These are phyloP conservation scores for Pseudogymnoascus sp. DNA, from an alignment of 2,329 filamentous ascomycete genomes.

Conservation along the genomic window DNA sequence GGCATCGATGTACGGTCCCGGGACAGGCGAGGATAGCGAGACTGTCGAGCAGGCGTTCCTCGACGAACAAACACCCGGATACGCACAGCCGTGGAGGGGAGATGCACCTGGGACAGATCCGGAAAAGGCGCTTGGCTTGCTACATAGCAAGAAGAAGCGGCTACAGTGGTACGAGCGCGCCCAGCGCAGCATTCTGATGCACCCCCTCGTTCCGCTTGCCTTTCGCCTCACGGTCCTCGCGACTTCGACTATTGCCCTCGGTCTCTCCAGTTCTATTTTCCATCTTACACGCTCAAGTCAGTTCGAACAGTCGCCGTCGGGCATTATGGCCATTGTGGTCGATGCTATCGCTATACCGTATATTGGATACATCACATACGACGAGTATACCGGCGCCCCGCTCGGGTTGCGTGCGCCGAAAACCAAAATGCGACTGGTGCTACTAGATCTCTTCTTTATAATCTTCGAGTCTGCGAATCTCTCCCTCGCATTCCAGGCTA, in stretches of 20 bases:
- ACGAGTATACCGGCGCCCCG: constrained; percentile 93
- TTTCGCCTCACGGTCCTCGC: constrained; percentile 76
- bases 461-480: constrained; percentile 95
- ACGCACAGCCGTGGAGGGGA: constrained; percentile 28
- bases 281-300: constrained; percentile 35
- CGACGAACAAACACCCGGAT: constrained; percentile 26
- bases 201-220: constrained; percentile 68
- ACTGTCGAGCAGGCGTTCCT: constrained; percentile 24
- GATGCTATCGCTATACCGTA: constrained; percentile 86
- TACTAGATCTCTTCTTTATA: constrained; percentile 92
- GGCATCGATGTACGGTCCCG: constrained; percentile 26
- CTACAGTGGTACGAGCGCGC: constrained; percentile 11
- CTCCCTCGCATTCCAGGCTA: constrained; percentile 76
- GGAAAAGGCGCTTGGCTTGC: constrained; percentile 22
- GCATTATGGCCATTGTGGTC: constrained; percentile 80
- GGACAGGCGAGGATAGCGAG: constrained; percentile 20
- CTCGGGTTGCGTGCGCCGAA: constrained; percentile 75
- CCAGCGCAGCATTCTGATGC: constrained; percentile 23
- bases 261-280: constrained; percentile 68
- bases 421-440: constrained; percentile 80
- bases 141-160: constrained; percentile 24
- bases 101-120: constrained; percentile 23
- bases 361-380: constrained; percentile 86
- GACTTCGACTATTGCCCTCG: constrained; percentile 75
- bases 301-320: constrained; percentile 60